Evolutionary conservation across 2,329 filamentous ascomycete genomes (phyloP), one percentile per base, ranked within the genome.

Genomic region (Colletotrichum godetiae): DNA sequence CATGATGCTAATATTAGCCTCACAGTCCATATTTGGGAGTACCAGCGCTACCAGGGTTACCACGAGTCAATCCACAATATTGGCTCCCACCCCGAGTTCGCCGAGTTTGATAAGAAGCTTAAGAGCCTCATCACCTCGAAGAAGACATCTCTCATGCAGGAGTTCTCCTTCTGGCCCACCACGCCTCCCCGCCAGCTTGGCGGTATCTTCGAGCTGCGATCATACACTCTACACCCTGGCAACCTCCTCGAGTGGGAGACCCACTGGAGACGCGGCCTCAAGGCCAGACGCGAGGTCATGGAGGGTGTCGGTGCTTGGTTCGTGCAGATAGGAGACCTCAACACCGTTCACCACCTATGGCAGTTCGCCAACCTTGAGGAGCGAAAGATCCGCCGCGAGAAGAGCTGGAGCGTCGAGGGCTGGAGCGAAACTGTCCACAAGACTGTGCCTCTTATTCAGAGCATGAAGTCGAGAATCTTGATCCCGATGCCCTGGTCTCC

Each of bases 111-210:
- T 81, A 86, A 86, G 75, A 94, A 96, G 84, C 92, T 99, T 65
- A 95, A 95, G 84, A 88, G 86, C n/a, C 87, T 98, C 75, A 96
- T 99, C 80, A 92, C 88, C 72, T 91, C 91, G 75, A 98, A 98
- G 87, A 91, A 92, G 77, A 93, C 93, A 5, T 98, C 95, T 0
- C 89, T 99, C 64, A 99, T 99, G 97, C 97, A 99, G 83, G 97
- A 99, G 84, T 99, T 99, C 85, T 98, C 95, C 46, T 99, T 99
- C 89, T 99, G 97, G 97, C 97, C 97, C 1, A 99, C 97, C 3
- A 96, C 95, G 0, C 90, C 95, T 5, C 97, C 97, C 0, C 94
- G 97, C 73, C 88, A 94, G 79, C 90, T 99, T 0, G 97, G 97
- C 68, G 97, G 97, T 58, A 85, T 99, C 55, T 99, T 99, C 81